Evolutionary conservation across 2,329 filamentous ascomycete species (phyloP).

Genomic region (Paecilomyces fulvus): DNA sequence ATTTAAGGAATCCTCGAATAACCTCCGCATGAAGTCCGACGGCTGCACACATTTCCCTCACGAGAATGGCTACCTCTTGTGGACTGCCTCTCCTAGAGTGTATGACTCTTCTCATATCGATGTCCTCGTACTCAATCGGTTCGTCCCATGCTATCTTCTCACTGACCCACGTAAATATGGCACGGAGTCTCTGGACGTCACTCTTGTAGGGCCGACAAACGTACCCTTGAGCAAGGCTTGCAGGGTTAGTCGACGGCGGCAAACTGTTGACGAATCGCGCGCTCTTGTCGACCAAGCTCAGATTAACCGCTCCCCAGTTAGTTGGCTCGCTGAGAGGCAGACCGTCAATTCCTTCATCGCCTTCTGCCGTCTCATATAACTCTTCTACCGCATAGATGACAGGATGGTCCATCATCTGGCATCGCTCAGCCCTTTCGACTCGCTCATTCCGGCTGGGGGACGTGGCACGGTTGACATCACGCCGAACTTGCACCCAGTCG

Average conservation of each 20-base stretch:
- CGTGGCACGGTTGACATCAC: slow-evolving; percentile 92
- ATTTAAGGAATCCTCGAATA: slow-evolving; percentile 82
- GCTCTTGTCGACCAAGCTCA: slow-evolving; percentile 89
- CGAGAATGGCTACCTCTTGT: slow-evolving; percentile 79
- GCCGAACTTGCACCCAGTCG: slow-evolving; percentile 96
- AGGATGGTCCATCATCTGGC: slow-evolving; percentile 88
- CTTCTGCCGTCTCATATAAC: slow-evolving; percentile 73
- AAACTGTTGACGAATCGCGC: slow-evolving; percentile 80
- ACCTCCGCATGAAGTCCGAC: slow-evolving; percentile 83
- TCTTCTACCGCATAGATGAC: slow-evolving; percentile 85
- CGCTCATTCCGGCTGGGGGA: slow-evolving; percentile 84
- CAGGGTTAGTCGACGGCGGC: slow-evolving; percentile 71
- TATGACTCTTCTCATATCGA: slow-evolving; percentile 77
- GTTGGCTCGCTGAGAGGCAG: slow-evolving; percentile 72
- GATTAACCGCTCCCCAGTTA: slow-evolving; percentile 71
- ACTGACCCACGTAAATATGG: slow-evolving; percentile 96
- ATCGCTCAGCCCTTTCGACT: slow-evolving; percentile 75
- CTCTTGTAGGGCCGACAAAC: slow-evolving; percentile 90
- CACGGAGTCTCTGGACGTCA: slow-evolving; percentile 83
- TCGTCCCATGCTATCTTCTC: slow-evolving; percentile 95
- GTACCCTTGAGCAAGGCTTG: slow-evolving; percentile 78
- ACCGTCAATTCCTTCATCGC: slow-evolving; percentile 82
- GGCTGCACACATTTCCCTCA: slow-evolving; percentile 87
- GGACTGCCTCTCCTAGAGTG: slow-evolving; percentile 75
- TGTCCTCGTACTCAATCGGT: slow-evolving; percentile 68